Evolutionary conservation across 2,329 filamentous ascomycete genomes (phyloP).

Genomic region (Alternaria sp.): DNA sequence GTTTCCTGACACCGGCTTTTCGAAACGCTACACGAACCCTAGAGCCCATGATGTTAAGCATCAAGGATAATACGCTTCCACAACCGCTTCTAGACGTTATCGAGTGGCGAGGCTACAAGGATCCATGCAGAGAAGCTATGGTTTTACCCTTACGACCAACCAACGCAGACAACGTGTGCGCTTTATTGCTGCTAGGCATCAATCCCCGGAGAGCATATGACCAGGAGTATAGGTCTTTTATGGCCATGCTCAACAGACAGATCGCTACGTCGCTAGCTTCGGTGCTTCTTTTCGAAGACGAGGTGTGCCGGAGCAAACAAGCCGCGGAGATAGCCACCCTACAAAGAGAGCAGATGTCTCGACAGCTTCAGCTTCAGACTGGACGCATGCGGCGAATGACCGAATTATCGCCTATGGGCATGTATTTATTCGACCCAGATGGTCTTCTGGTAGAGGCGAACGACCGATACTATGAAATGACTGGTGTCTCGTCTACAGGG

Average conservation of each 20-base stretch:
- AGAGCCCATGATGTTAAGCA: conserved; percentile 39
- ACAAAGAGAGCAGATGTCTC: conserved; percentile 40
- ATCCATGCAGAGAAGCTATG: conserved; percentile 45
- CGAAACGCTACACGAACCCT: conserved; percentile 46
- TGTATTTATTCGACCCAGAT: conserved; percentile 49
- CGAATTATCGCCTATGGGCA: conserved; percentile 45
- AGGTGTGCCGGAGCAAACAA: conserved; percentile 38
- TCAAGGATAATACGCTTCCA: conserved; percentile 38
- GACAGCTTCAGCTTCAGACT: conserved; percentile 41
- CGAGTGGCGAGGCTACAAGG: conserved; percentile 44
- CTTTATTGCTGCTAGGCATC: conserved; percentile 44
- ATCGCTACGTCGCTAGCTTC: conserved; percentile 47
- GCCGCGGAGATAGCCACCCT: conserved; percentile 39
- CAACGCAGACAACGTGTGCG: conserved; percentile 42
- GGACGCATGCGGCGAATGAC: conserved; percentile 48
- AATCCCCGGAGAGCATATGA: conserved; percentile 47
- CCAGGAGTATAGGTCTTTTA: conserved; percentile 44
- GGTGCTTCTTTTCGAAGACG: conserved; percentile 45
- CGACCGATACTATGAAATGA: conserved; percentile 60
- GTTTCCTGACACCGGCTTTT: conserved; percentile 45
- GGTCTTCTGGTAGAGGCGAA: conserved; percentile 56
- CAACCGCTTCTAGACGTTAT: conserved; percentile 40
- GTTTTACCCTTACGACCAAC: conserved; percentile 46
- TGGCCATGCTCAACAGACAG: conserved; percentile 43
- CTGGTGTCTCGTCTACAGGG: conserved; percentile 51